Evolutionary conservation across 345 rosid species (phyloP).

Genomic region (Stellera chamaejasme): DNA sequence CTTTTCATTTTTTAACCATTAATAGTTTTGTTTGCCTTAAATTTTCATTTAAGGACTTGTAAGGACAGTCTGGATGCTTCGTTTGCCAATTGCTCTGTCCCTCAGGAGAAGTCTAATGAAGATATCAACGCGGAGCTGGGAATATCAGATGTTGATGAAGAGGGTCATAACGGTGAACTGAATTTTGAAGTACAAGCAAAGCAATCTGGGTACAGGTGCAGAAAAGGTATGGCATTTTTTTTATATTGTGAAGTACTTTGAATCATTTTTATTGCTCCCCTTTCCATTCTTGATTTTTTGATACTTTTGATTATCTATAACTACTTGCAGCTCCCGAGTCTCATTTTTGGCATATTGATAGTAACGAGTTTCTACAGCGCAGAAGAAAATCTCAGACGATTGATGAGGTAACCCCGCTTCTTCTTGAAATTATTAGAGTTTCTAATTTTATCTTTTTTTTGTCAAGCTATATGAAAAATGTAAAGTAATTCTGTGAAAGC

Average conservation of each 20-base stretch:
- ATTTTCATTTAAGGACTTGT: slow-evolving; percentile 56
- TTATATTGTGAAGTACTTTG: slow-evolving; percentile 1
- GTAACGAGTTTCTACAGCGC: slow-evolving; percentile 84
- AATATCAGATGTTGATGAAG: slow-evolving; percentile 84
- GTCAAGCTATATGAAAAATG: not conserved
- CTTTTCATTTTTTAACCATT: not conserved
- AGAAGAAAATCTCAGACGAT: slow-evolving; percentile 80
- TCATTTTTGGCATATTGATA: slow-evolving; percentile 51
- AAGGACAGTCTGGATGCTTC: slow-evolving; percentile 59
- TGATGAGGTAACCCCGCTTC: slow-evolving; percentile 62
- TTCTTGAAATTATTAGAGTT: not conserved
- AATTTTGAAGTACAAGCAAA: slow-evolving; percentile 43
- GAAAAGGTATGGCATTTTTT: slow-evolving; percentile 38
- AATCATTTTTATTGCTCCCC: not conserved
- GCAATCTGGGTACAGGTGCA: slow-evolving; percentile 36
- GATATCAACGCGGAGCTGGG: slow-evolving; percentile 94
- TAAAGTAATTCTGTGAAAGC: too few species aligned
- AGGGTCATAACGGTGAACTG: slow-evolving; percentile 41
- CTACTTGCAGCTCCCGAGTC: slow-evolving; percentile 45
- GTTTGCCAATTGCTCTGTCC: slow-evolving; percentile 69
- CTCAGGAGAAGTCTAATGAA: slow-evolving; percentile 91
- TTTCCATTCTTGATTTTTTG: not conserved
- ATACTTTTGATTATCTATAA: slow-evolving; percentile 10
- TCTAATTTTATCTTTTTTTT: not conserved
- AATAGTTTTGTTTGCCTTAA: not conserved